Conservation (phyloP, 2,329 filamentous ascomycete species). For the Aspergillus eucalypticola region DNA sequence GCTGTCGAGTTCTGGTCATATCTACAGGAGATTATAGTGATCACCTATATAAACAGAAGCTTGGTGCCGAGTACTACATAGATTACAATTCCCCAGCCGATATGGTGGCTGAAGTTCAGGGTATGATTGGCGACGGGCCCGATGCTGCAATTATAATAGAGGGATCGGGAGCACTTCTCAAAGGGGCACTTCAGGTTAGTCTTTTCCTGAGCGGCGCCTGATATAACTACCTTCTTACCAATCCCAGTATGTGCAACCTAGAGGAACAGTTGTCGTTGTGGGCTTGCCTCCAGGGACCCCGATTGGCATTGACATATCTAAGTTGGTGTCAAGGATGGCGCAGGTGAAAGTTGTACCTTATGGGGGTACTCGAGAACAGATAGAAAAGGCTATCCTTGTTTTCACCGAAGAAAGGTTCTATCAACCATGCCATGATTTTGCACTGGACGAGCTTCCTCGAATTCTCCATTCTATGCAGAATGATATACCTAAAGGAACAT, state of each 20-base stretch:
- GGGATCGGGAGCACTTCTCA: not conserved
- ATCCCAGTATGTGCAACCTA: not conserved
- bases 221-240: not conserved
- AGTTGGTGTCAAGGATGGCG: not conserved
- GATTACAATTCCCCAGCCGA: not conserved
- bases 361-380: conserved; percentile 1
- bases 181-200: conserved; percentile 2
- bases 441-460: not conserved
- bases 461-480: not conserved
- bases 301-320: not conserved
- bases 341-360: conserved; percentile 1
- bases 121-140: not conserved
- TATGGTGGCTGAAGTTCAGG: not conserved
- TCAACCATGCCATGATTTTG: not conserved
- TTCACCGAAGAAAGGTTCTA: not conserved
- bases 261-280: conserved; percentile 4
- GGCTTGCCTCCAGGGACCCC: not conserved
- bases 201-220: not conserved
- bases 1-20: conserved; percentile 3
- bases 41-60: not conserved
- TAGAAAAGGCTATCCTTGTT: conserved; percentile 3
- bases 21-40: not conserved
- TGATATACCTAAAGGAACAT: not conserved
- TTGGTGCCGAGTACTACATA: conserved; percentile 1
- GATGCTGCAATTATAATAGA: conserved; percentile 1